A percentile compares a stretch with the other conserved stretches of the same genome.
Evolutionary conservation across 75 land plant species (phyloP).

Genomic region (Gnetum montanum): DNA sequence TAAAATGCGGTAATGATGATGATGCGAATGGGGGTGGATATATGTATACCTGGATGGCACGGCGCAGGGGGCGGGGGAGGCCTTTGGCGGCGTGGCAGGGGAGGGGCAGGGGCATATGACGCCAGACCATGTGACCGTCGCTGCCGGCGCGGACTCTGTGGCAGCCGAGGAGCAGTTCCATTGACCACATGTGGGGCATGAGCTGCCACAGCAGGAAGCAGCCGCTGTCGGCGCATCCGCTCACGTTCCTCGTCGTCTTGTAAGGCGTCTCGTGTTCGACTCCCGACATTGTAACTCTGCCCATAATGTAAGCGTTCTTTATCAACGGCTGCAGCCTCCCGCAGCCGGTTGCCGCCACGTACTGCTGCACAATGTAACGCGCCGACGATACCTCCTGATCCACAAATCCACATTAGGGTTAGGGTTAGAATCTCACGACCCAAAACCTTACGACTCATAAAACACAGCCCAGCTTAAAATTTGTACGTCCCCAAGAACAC

Average conservation of each 20-base stretch:
- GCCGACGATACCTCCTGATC: conserved; percentile 67
- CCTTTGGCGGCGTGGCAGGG: conserved; percentile 71
- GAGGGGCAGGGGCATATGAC: conserved; percentile 69
- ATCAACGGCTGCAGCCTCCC: conserved; percentile 18
- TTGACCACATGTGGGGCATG: conserved; percentile 64
- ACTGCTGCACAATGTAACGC: conserved; percentile 66
- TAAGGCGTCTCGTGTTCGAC: conserved; percentile 40
- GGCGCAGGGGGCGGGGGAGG: conserved; percentile 63
- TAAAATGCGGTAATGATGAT: not conserved
- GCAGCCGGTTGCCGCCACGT: conserved; percentile 66
- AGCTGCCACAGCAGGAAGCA: conserved; percentile 80
- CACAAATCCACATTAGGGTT: too few species aligned
- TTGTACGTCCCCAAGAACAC: too few species aligned
- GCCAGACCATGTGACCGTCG: conserved; percentile 62
- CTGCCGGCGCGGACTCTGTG: conserved; percentile 66
- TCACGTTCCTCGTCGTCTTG: conserved; percentile 14
- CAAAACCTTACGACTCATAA: too few species aligned
- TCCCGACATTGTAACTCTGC: conserved; percentile 48
- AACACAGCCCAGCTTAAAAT: too few species aligned
- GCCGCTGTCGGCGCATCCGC: conserved; percentile 29
- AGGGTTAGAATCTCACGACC: too few species aligned
- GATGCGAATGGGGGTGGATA: not conserved
- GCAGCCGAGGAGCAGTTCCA: conserved; percentile 52
- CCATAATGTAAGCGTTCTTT: conserved; percentile 45
- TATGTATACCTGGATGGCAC: conserved; percentile 53